Conservation (phyloP, 371 early-diverging fungal genomes). For the Funneliformis caledonium region DNA sequence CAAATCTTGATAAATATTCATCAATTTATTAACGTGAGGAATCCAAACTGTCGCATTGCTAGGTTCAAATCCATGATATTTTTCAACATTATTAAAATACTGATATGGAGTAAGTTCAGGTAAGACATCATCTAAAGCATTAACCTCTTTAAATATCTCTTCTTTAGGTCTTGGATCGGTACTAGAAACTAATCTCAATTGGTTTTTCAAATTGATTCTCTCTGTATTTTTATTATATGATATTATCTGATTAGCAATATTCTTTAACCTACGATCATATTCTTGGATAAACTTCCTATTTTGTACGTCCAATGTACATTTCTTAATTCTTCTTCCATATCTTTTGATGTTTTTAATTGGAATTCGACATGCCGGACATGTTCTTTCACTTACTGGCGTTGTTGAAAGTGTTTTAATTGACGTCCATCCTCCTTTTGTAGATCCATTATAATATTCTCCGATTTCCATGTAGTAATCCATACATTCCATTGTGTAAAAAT, state of each 20-base stretch:
- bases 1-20: background rate
- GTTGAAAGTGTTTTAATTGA: conserved; percentile 37
- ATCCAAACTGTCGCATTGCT: conserved; percentile 42
- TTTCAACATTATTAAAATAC: conserved; percentile 37
- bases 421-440: background rate
- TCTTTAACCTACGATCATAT: background rate
- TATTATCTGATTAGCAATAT: background rate
- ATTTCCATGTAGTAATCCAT: conserved; percentile 52
- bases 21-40: conserved; percentile 15
- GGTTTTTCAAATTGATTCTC: background rate
- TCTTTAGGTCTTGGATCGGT: background rate
- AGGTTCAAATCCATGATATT: conserved; percentile 20
- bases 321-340: conserved; percentile 9
- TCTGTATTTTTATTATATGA: background rate
- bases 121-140: background rate
- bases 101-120: conserved; percentile 33
- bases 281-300: conserved; percentile 29
- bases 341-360: conserved; percentile 12
- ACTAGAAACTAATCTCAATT: background rate
- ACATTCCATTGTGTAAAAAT: conserved; percentile 49
- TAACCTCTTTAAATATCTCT: conserved; percentile 2
- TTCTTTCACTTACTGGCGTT: conserved; percentile 24
- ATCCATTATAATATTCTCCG: background rate
- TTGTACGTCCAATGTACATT: conserved; percentile 3
- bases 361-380: conserved; percentile 43